These are phyloP conservation scores for Mycena rebaudengoi DNA, from an alignment of 768 basidiomycete genomes.

Conservation along the genomic window DNA sequence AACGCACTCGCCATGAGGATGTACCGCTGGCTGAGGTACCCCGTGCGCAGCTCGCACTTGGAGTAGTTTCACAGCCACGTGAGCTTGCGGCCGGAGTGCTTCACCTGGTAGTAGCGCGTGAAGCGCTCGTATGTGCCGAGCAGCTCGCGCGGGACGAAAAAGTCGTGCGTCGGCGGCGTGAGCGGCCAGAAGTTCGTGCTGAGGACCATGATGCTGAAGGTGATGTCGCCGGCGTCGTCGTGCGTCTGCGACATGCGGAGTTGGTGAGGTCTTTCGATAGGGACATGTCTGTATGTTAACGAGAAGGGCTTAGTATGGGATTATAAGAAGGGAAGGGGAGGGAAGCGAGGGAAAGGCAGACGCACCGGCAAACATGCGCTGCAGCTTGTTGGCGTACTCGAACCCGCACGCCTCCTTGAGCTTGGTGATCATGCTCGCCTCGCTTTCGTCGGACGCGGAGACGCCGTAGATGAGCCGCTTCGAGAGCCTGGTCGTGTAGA, in stretches of 20 bases:
- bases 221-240: slow-evolving; percentile 83
- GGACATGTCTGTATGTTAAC: slow-evolving; percentile 77
- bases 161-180: slow-evolving; percentile 83
- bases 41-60: slow-evolving; percentile 95
- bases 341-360: background rate
- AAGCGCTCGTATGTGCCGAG: slow-evolving; percentile 90
- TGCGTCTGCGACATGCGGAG: slow-evolving; percentile 89
- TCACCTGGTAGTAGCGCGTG: slow-evolving; percentile 85
- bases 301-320: background rate
- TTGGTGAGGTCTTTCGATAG: slow-evolving; percentile 95
- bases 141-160: slow-evolving; percentile 89
- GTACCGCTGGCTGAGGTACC: slow-evolving; percentile 94
- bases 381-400: slow-evolving; percentile 95
- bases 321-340: background rate
- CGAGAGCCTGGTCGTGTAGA: slow-evolving; percentile 94
- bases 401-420: slow-evolving; percentile 96
- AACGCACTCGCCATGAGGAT: slow-evolving; percentile 94
- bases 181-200: slow-evolving; percentile 98
- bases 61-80: slow-evolving; percentile 99
- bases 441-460: slow-evolving; percentile 95
- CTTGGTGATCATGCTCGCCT: slow-evolving; percentile 98
- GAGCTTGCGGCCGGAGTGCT: slow-evolving; percentile 95
- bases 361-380: slow-evolving; percentile 95
- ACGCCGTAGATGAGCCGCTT: slow-evolving; percentile 91
- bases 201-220: slow-evolving; percentile 92